These are phyloP conservation scores for Lonicera japonica DNA, from an alignment of 129 eudicot species.

Conservation along the genomic window DNA sequence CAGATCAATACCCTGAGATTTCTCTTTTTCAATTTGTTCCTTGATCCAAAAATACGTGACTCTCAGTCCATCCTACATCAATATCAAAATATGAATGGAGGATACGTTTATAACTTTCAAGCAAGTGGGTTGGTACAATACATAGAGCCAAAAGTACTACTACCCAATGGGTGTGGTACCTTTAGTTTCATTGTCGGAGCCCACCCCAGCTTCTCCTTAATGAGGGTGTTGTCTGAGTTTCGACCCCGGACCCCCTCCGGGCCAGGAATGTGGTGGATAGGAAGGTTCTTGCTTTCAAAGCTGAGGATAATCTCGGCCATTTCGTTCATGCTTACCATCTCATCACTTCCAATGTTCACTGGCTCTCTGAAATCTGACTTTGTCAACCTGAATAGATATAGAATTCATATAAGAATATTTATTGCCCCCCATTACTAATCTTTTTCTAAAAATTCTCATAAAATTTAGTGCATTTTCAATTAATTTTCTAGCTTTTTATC, in stretches of 20 bases:
- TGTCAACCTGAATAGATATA: constrained; percentile 48
- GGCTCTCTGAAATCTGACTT: constrained; percentile 88
- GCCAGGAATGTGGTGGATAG: constrained; percentile 88
- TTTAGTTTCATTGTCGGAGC: constrained; percentile 81
- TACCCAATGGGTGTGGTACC: constrained; percentile 28
- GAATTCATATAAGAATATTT: no score
- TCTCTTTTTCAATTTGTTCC: constrained; percentile 86
- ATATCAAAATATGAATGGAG: background rate
- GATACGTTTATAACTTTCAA: no score
- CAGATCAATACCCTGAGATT: constrained; percentile 46
- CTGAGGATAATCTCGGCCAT: constrained; percentile 84
- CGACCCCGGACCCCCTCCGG: constrained; percentile 97
- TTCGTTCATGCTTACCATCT: constrained; percentile 95
- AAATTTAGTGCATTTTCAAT: no score
- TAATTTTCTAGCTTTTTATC: no score
- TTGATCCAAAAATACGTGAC: constrained; percentile 92
- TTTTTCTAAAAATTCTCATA: no score
- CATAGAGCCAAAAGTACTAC: background rate
- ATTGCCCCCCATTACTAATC: no score
- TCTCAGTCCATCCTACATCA: constrained; percentile 84
- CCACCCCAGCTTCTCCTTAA: constrained; percentile 91
- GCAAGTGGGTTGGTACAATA: background rate
- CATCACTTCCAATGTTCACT: constrained; percentile 88
- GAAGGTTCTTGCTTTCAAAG: constrained; percentile 72
- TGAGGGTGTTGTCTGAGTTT: constrained; percentile 88